These are phyloP conservation scores for Blastobotrys peoriensis DNA, from an alignment of 805 yeast species.

Conservation along the genomic window DNA sequence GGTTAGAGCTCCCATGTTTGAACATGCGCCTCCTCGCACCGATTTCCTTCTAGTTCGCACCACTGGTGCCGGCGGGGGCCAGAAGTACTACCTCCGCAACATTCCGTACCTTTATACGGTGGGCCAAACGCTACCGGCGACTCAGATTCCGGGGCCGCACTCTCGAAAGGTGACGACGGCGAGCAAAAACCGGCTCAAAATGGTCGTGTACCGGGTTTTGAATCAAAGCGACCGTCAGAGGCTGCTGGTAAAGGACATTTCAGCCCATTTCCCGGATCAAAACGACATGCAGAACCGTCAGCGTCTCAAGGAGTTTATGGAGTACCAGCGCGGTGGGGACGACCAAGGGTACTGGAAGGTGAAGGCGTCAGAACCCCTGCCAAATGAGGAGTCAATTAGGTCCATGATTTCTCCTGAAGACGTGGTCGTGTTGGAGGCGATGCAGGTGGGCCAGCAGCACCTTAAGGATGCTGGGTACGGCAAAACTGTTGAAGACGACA, in stretches of 20 bases:
- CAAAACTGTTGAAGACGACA: slow-evolving; percentile 38
- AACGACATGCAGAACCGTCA: slow-evolving; percentile 97
- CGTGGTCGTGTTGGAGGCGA: slow-evolving; percentile 74
- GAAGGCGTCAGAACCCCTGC: slow-evolving; percentile 58
- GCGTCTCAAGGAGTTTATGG: slow-evolving; percentile 95
- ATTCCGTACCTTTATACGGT: slow-evolving; percentile 75
- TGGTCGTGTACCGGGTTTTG: slow-evolving; percentile 86
- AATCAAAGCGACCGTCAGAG: slow-evolving; percentile 69
- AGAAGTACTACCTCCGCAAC: slow-evolving; percentile 59
- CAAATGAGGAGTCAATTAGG: slow-evolving; percentile 68
- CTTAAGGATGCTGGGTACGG: slow-evolving; percentile 70
- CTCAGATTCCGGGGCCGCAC: slow-evolving; percentile 96
- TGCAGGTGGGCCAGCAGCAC: slow-evolving; percentile 89
- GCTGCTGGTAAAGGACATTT: slow-evolving; percentile 77
- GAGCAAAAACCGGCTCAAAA: slow-evolving; percentile 80
- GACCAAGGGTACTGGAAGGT: slow-evolving; percentile 96
- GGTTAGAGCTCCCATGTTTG: slow-evolving; percentile 87
- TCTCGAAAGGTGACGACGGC: slow-evolving; percentile 93
- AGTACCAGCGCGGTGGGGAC: slow-evolving; percentile 86
- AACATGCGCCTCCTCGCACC: slow-evolving; percentile 70
- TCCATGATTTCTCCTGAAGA: slow-evolving; percentile 92
- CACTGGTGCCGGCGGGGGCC: slow-evolving; percentile 68
- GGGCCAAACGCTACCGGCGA: slow-evolving; percentile 89
- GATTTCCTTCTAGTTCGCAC: slow-evolving; percentile 80
- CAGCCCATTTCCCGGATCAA: slow-evolving; percentile 92